Percentiles rank a stretch among this genome's conserved stretches.
phyloP scores from a whole-genome alignment of 306 rosid genomes.

The Gillenia trifoliata region DNA sequence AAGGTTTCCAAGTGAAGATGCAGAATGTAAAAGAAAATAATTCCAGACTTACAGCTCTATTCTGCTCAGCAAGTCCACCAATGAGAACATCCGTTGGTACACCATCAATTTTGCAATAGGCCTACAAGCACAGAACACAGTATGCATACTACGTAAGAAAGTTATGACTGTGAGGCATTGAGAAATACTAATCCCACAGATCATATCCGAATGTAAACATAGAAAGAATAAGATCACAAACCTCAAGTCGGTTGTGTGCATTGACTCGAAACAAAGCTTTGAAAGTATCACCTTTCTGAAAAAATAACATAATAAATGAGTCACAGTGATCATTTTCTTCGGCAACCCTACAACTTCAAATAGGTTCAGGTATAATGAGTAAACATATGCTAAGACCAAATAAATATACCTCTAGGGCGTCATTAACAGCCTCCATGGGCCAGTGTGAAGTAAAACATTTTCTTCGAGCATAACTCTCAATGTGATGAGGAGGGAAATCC shows the following conservation, averaged over 20 bases:
- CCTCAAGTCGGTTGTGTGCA: conserved; percentile 82
- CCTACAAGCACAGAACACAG: conserved; percentile 36
- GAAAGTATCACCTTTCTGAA: conserved; percentile 71
- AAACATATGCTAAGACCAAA: not conserved
- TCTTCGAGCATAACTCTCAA: conserved; percentile 27
- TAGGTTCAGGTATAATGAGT: not conserved
- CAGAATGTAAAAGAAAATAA: not conserved
- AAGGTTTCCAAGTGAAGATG: not conserved
- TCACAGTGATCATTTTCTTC: not conserved
- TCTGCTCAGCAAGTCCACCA: conserved; percentile 64
- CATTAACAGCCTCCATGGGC: conserved; percentile 57
- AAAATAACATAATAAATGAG: conserved; percentile 18
- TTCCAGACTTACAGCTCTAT: conserved; percentile 81
- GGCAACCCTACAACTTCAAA: not conserved
- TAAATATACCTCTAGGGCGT: conserved; percentile 62
- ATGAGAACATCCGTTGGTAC: conserved; percentile 66
- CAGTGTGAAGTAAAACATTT: conserved; percentile 59
- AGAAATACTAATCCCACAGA: not conserved
- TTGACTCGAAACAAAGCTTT: conserved; percentile 77
- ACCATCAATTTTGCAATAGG: conserved; percentile 85
- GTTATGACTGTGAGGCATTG: conserved; percentile 8
- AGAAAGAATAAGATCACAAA: conserved; percentile 21
- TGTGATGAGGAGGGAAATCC: conserved; percentile 17
- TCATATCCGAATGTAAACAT: not conserved
- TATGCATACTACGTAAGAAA: not conserved